Evolutionary conservation across 352 stramenopile species (phyloP), one percentile per base, ranked within the genome.

Genomic region (Globisporangium sylvaticum): DNA sequence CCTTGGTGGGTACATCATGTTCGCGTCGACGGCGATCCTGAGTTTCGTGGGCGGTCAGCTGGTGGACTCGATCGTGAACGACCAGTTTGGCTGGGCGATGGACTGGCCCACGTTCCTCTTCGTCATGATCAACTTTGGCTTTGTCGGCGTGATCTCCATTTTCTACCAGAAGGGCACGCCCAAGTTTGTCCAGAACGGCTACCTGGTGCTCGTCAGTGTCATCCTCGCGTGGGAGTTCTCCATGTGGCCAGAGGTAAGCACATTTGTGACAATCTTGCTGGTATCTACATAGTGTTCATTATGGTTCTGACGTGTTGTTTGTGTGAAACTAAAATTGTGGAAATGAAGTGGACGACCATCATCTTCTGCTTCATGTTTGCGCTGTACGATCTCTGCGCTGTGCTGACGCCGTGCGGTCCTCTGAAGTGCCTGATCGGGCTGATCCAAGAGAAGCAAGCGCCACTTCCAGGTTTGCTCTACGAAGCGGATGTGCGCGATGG

Each of bases 181-280:
- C 50, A 92, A 91, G 70, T 65, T 94, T 52, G 69, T 98, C 7
- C 96, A 97, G 65, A 97, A 99, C 72, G 81, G 78, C 6, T 99
- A 99, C 76, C 73, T 99, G 22, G 89, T 99, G 54, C 74, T 92
- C 34, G 96, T 97, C 31, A 98, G 90, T 59, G 94, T 99, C 20
- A 98, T 99, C 65, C 83, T 99, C 64, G 96, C 96, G 20, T 99
- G 96, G 95, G 86, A 99, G 67, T 91, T 99, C 42, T 97, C 91
- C 53, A 96, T 98, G 81, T 98, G 98, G 77, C 95, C 97, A 31
- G 89, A 98, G 96, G 91, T 96, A 92, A 79, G 58, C 18, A 39
- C 4, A n/a, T 22, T 9, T 22, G n/a, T n/a, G n/a, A n/a, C n/a
- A n/a, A n/a, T n/a, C n/a, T n/a, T n/a, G n/a, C n/a, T n/a, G n/a